A percentile compares a stretch with the other conserved stretches of the same genome.
Conservation (phyloP, 2,329 filamentous ascomycete species). For the Rachicladosporium sp. region DNA sequence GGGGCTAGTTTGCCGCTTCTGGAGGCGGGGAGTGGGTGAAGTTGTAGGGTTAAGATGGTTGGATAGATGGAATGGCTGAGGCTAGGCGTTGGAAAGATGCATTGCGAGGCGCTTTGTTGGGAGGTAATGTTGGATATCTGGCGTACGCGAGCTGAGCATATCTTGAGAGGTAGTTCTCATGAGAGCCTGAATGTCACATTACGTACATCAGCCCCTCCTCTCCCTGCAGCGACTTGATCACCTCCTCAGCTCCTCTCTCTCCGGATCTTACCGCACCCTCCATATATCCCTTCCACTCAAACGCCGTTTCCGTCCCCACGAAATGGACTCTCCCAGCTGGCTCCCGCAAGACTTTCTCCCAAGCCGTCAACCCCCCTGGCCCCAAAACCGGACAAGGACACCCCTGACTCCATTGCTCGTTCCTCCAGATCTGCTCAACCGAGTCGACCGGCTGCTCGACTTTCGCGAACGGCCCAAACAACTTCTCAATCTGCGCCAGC, state of each 20-base stretch:
- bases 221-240: neutral
- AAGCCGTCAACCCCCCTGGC: slow-evolving; percentile 12
- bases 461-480: slow-evolving; percentile 8
- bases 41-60: slow-evolving; percentile 7
- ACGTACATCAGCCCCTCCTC: too few species aligned
- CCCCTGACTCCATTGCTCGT: slow-evolving; percentile 15
- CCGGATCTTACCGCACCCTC: slow-evolving; percentile 17
- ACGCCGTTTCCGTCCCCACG: slow-evolving; percentile 16
- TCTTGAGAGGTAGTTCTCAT: too few species aligned
- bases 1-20: slow-evolving; percentile 54
- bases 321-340: slow-evolving; percentile 12
- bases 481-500: slow-evolving; percentile 10
- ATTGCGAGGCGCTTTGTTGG: too few species aligned
- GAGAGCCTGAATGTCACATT: too few species aligned
- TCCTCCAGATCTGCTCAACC: slow-evolving; percentile 16
- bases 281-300: slow-evolving; percentile 18
- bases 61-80: neutral
- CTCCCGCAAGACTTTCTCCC: slow-evolving; percentile 10
- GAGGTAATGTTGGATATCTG: too few species aligned
- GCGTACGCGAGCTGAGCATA: too few species aligned
- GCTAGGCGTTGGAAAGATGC: too few species aligned
- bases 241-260: slow-evolving; percentile 8
- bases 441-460: slow-evolving; percentile 8
- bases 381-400: slow-evolving; percentile 16
- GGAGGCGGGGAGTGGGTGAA: slow-evolving; percentile 19